Evolutionary conservation across 208 protist species (phyloP).

Genomic region (Leishmania martiniquensis): DNA sequence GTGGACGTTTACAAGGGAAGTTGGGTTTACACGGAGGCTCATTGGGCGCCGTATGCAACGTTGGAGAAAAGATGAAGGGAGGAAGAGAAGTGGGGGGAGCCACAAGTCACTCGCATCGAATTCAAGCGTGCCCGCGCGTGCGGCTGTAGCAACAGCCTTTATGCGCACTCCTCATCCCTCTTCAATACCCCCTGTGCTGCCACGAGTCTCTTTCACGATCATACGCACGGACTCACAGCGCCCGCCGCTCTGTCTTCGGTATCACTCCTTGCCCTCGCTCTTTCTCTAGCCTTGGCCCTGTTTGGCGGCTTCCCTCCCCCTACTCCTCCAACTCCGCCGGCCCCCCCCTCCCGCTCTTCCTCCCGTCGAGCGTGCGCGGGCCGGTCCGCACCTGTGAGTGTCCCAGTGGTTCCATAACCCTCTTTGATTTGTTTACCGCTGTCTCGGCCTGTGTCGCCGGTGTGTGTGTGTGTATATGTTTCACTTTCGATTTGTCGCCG

Average conservation of each 20-base stretch:
- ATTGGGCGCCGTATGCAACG: neutral
- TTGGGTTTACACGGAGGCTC: neutral
- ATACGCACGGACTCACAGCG: neutral
- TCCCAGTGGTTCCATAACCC: neutral
- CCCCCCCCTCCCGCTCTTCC: neutral
- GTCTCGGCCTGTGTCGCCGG: too few relatives aligned
- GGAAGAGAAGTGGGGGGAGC: constrained; percentile 1
- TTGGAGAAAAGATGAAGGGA: neutral
- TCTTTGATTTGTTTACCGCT: neutral
- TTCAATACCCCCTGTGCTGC: neutral
- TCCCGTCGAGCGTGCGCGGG: neutral
- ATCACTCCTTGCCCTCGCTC: neutral
- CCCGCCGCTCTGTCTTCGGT: neutral
- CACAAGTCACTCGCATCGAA: constrained; percentile 6
- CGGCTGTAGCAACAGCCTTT: neutral
- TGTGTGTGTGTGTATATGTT: too few relatives aligned
- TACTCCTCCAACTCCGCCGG: too few relatives aligned
- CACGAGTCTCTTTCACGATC: neutral
- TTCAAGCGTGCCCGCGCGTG: neutral
- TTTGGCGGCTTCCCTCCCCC: neutral
- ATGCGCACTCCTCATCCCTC: neutral
- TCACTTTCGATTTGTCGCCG: too few relatives aligned
- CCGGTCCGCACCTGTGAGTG: constrained; percentile 2
- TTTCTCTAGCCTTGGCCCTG: neutral
- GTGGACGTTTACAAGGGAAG: neutral